Evolutionary conservation across 129 eudicot genomes (phyloP), one percentile per base, ranked within the genome.

Genomic region (Pulicaria dysenterica): DNA sequence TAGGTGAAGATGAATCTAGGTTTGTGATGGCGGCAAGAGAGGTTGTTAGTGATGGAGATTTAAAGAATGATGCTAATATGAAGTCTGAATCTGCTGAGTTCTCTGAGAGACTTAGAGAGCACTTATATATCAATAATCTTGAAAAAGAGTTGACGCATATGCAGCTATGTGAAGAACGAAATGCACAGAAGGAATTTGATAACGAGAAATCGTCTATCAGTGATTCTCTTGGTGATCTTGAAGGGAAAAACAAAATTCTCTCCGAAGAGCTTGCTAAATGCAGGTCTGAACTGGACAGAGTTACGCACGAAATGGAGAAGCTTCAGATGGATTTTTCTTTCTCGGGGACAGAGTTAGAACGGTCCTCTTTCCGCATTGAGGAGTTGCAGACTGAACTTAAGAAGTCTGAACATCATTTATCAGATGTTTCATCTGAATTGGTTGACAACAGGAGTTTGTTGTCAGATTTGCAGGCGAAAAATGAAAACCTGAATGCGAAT

Each of bases 1-100:
- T 92, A 38, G 79, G 64, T 77, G 90, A 87, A 73, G 96, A 79
- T 48, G 92, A 89, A 13, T 73, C 79, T 58, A 72, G 69, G 71
- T 89, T 87, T 67, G 69, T 89, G 85, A 58, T 79, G 50, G 66
- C 54, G 34, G 85, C 81, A 71, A 82, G 88, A 81, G 76, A 80
- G 51, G 72, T 73, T 3, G 70, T 70, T 42, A 53, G 45, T 64
- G 65, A 49, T 75, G 62, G 49, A 60, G 61, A 58, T 50, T 66
- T 58, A 14, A 42, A 41, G 44, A 69, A 73, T 39, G 65, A 68
- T 58, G 78, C 49, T 64, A 36, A 58, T 75, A 45, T 60, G 57
- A 60, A 72, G 66, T 53, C 49, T 74, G 69, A 58, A 39, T 73
- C 70, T 71, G 42, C 70, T 58, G 84, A 81, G 60, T 69, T 73